Evolutionary conservation across 2,329 filamentous ascomycete species (phyloP).

Genomic region (Nigrograna mackinnonii): DNA sequence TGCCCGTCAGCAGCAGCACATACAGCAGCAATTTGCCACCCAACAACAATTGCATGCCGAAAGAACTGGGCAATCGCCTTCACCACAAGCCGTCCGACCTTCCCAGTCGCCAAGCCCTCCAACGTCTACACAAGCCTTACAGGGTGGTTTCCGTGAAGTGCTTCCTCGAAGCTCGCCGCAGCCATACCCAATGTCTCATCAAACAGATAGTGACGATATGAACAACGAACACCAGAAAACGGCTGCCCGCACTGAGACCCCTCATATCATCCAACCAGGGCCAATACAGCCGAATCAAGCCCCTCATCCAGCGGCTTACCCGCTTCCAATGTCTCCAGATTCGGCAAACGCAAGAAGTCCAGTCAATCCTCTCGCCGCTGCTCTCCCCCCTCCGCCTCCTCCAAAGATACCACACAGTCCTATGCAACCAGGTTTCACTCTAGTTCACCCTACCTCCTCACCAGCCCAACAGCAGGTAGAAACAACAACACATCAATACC

Average conservation of each 20-base stretch:
- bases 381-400: conserved; percentile 20
- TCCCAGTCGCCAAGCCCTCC: conserved; percentile 23
- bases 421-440: conserved; percentile 13
- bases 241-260: conserved; percentile 11
- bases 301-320: conserved; percentile 25
- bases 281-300: conserved; percentile 21
- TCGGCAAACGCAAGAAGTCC: conserved; percentile 19
- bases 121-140: background rate
- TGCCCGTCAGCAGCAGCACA: conserved; percentile 38
- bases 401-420: conserved; percentile 29
- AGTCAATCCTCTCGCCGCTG: conserved; percentile 19
- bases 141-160: conserved; percentile 37
- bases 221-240: conserved; percentile 12
- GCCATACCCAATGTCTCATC: conserved; percentile 18
- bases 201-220: conserved; percentile 3
- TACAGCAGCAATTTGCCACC: conserved; percentile 35
- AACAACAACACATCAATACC: background rate
- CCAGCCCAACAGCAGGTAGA: conserved; percentile 5
- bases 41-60: conserved; percentile 36
- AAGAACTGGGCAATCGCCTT: conserved; percentile 32
- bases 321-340: conserved; percentile 28
- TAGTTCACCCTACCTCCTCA: conserved; percentile 9
- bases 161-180: conserved; percentile 35
- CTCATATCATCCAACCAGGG: conserved; percentile 23
- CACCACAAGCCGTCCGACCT: conserved; percentile 26